Evolutionary conservation across 2,329 filamentous ascomycete species (phyloP).

Genomic region (Scedosporium minutisporum): DNA sequence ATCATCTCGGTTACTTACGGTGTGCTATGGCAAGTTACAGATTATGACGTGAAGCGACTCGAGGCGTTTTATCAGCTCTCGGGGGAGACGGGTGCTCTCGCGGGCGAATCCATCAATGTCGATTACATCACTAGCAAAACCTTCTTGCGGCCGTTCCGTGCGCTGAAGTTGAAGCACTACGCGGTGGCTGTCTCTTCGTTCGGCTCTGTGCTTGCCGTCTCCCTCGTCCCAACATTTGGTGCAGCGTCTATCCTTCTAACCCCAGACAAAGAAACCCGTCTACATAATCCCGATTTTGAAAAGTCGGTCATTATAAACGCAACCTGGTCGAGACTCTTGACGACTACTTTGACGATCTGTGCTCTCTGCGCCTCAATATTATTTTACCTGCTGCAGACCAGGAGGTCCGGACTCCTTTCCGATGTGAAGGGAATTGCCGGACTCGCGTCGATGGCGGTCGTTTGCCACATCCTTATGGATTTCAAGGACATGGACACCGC

Average conservation of each 20-base stretch:
- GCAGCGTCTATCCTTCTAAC: slow-evolving; percentile 51
- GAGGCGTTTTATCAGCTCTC: slow-evolving; percentile 60
- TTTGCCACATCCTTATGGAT: slow-evolving; percentile 63
- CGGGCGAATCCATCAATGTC: slow-evolving; percentile 60
- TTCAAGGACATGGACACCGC: slow-evolving; percentile 64
- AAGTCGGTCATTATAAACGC: slow-evolving; percentile 49
- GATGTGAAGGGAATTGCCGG: slow-evolving; percentile 67
- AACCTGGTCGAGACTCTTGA: slow-evolving; percentile 53
- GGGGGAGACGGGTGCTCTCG: slow-evolving; percentile 47
- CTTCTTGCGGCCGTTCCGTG: slow-evolving; percentile 54
- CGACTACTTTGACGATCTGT: slow-evolving; percentile 44
- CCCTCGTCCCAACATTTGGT: slow-evolving; percentile 58
- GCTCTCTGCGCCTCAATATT: slow-evolving; percentile 48
- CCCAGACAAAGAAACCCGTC: slow-evolving; percentile 38
- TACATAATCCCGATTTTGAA: slow-evolving; percentile 25
- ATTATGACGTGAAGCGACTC: slow-evolving; percentile 57
- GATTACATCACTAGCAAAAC: slow-evolving; percentile 63
- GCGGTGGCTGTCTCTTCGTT: slow-evolving; percentile 59
- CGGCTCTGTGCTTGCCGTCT: slow-evolving; percentile 55
- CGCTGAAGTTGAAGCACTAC: slow-evolving; percentile 53
- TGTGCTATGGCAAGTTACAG: slow-evolving; percentile 56
- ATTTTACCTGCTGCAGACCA: slow-evolving; percentile 49
- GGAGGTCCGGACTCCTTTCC: slow-evolving; percentile 55
- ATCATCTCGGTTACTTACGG: slow-evolving; percentile 52
- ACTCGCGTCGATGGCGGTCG: slow-evolving; percentile 65